Conservation (phyloP, 2,329 filamentous ascomycete genomes). For the Xylaria hypoxylon region DNA sequence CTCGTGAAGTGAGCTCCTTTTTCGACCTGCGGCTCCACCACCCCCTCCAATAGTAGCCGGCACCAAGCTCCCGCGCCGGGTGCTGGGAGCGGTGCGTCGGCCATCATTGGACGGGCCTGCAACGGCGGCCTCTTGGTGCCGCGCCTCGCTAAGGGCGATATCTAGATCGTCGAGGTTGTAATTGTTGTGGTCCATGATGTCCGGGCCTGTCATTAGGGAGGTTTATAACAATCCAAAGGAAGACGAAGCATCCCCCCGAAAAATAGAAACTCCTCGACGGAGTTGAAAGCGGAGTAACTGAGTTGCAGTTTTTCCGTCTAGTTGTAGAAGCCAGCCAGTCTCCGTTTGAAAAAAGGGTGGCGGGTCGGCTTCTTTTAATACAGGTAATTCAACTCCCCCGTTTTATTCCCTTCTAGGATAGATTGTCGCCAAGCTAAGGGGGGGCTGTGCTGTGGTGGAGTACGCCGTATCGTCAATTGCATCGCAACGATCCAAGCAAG, state of each 20-base stretch:
- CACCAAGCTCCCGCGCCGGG: conserved; percentile 47
- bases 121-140: conserved; percentile 40
- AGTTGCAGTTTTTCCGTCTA: conserved; percentile 3
- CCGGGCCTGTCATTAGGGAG: conserved; percentile 28
- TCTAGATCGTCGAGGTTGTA: conserved; percentile 49
- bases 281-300: conserved; percentile 11
- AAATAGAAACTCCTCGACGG: conserved; percentile 18
- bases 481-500: conserved; percentile 18
- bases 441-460: conserved; percentile 31
- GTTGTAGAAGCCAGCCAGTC: neutral
- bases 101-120: conserved; percentile 39
- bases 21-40: conserved; percentile 11
- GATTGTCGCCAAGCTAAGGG: conserved; percentile 16
- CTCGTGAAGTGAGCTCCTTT: conserved; percentile 39
- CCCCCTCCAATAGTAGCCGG: conserved; percentile 18
- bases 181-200: conserved; percentile 41
- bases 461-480: conserved; percentile 23
- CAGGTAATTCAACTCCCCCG: conserved; percentile 17
- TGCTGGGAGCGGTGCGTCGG: conserved; percentile 43
- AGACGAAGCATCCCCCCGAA: conserved; percentile 28
- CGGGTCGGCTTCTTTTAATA: conserved; percentile 7
- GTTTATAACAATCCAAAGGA: conserved; percentile 28
- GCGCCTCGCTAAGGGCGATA: conserved; percentile 44
- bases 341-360: conserved; percentile 2
- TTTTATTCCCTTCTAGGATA: conserved; percentile 9